Evolutionary conservation across 768 basidiomycete species (phyloP), one percentile per base, ranked within the genome.

Genomic region (Xerocomus spinulosus): DNA sequence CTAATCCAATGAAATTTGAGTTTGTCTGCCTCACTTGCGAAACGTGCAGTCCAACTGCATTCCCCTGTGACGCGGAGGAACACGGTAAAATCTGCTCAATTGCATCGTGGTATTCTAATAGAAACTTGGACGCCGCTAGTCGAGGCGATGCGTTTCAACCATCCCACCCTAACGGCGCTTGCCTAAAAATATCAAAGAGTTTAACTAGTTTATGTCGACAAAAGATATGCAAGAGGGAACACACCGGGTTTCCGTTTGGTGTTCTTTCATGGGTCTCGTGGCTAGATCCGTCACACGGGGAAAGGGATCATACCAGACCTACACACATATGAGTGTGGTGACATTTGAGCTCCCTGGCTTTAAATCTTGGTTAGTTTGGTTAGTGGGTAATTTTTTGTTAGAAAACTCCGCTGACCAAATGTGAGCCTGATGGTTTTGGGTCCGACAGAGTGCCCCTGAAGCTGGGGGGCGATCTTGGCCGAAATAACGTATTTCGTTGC

Each of bases 1-100:
- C 28, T n/a, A 21, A 42, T 42, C n/a, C n/a, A n/a, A 18, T 28
- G 35, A 30, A 15, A 36, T 9, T n/a, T 41, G 38, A 41, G 29
- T 25, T 23, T 42, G 25, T 52, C 32, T 37, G 35, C 49, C 49
- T 45, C 49, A 35, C 38, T 23, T 37, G 13, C 46, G 24, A 52
- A 41, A 30, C 48, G 37, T 30, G 50, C 35, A 77, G 74, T 78
- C 45, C 77, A 81, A 56, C 60, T 79, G 20, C 77, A 88, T 64
- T 87, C 84, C 2, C 89, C 85, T 63, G 85, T 84, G 82, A 75
- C 78, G 26, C 74, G 81, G 35, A 70, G 67, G 17, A 78, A 82
- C 39, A 78, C 86, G 39, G 82, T 87, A 24, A 68, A 70, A 6
- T 77, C 57, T 28, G 35, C 84, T 81, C 63, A 70, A 70, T 44